Percentiles rank a stretch among this genome's conserved stretches.
phyloP scores from a whole-genome alignment of 306 rosid species.

The Trifolium fragiferum region DNA sequence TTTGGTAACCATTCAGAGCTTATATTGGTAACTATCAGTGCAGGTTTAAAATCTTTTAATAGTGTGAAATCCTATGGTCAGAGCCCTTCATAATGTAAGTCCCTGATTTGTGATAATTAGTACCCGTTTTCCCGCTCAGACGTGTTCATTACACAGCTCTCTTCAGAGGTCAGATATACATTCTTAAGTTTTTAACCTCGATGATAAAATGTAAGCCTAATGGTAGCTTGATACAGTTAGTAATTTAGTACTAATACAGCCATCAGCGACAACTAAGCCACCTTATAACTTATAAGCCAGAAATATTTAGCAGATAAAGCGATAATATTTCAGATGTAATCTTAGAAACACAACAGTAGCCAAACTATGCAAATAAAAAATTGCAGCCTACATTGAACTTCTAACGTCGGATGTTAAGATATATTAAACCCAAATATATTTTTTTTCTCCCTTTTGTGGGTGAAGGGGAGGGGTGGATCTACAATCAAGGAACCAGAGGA shows the following conservation, averaged over 20 bases:
- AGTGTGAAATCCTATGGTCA: slow-evolving; percentile 17
- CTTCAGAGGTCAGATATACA: not conserved
- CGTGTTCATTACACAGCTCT: not conserved
- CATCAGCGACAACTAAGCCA: slow-evolving; percentile 9
- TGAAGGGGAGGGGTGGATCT: too few species aligned
- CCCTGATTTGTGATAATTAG: slow-evolving; percentile 9
- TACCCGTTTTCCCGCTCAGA: slow-evolving; percentile 6
- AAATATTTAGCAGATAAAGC: slow-evolving; percentile 21
- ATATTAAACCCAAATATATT: too few species aligned
- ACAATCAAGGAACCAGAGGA: too few species aligned
- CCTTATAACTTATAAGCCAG: not conserved
- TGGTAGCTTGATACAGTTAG: slow-evolving; percentile 3
- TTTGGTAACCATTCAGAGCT: slow-evolving; percentile 20
- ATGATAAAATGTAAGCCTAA: not conserved
- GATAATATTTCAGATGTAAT: too few species aligned
- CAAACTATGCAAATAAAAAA: slow-evolving; percentile 28
- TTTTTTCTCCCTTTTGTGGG: too few species aligned
- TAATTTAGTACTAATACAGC: slow-evolving; percentile 10
- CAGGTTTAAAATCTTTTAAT: slow-evolving; percentile 22
- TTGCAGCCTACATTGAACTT: not conserved
- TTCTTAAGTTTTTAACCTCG: slow-evolving; percentile 28
- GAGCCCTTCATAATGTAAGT: slow-evolving; percentile 27
- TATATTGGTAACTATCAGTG: not conserved
- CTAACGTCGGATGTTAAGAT: not conserved
- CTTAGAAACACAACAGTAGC: slow-evolving; percentile 17